These are phyloP conservation scores for Abelmoschus esculentus DNA, from an alignment of 345 rosid species.

Conservation along the genomic window DNA sequence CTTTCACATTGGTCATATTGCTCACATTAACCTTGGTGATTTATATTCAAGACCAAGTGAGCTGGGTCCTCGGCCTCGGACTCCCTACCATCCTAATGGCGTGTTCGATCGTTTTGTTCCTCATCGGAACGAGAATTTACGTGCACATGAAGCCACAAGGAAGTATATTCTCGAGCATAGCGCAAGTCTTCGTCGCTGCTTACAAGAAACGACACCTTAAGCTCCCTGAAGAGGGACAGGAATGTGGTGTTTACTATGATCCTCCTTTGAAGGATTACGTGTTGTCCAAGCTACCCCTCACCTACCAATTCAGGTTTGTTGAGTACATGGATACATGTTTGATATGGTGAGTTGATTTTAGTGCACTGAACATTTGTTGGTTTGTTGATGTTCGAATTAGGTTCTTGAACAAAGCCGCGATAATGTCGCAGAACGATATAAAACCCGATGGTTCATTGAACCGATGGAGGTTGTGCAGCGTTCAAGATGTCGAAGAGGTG, in stretches of 20 bases:
- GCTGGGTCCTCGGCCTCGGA: conserved; percentile 66
- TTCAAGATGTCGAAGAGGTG: conserved; percentile 63
- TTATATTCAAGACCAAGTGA: conserved; percentile 60
- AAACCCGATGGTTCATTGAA: conserved; percentile 33
- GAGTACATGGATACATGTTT: no score
- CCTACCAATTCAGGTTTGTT: conserved; percentile 51
- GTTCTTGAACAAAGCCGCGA: conserved; percentile 60
- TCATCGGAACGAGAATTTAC: conserved; percentile 50
- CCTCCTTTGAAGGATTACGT: conserved; percentile 43
- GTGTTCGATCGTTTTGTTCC: conserved; percentile 40
- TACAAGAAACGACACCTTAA: conserved; percentile 41
- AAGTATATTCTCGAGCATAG: conserved; percentile 56
- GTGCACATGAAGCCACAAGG: conserved; percentile 64
- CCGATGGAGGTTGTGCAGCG: conserved; percentile 48
- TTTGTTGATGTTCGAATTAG: conserved; percentile 17
- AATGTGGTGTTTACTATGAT: conserved; percentile 25
- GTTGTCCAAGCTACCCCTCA: conserved; percentile 43
- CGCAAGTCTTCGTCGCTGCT: conserved; percentile 50
- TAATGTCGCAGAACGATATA: conserved; percentile 40
- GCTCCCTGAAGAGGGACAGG: conserved; percentile 24
- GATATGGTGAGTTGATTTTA: no score
- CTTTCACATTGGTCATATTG: conserved; percentile 63
- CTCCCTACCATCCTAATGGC: conserved; percentile 61
- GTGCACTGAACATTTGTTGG: not conserved
- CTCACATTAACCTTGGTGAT: conserved; percentile 55